These are phyloP conservation scores for Fusarium domesticum DNA, from an alignment of 2,329 filamentous ascomycete genomes.

Conservation along the genomic window DNA sequence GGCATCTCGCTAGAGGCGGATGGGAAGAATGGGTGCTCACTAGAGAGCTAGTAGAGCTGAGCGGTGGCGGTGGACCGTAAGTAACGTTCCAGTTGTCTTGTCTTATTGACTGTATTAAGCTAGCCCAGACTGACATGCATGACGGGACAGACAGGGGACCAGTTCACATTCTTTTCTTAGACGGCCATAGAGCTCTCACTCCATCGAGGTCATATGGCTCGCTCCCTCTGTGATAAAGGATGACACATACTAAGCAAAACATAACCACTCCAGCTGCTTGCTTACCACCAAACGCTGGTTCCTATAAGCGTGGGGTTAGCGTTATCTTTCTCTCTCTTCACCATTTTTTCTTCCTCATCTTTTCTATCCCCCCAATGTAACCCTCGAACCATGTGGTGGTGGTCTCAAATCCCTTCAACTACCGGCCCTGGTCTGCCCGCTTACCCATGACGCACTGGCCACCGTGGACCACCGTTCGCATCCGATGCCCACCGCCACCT, in stretches of 20 bases:
- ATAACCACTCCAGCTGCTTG: no score
- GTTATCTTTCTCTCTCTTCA: no score
- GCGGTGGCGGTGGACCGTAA: slow-evolving; percentile 20
- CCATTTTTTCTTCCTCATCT: no score
- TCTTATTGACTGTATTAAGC: background rate
- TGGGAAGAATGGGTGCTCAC: background rate
- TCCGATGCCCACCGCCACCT: slow-evolving; percentile 12
- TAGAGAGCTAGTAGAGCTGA: slow-evolving; percentile 14
- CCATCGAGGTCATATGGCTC: no score
- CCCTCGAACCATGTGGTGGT: slow-evolving; percentile 11
- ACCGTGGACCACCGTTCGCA: slow-evolving; percentile 9
- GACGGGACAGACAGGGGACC: background rate
- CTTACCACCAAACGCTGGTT: no score
- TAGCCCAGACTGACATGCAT: background rate
- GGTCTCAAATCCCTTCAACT: slow-evolving; percentile 14
- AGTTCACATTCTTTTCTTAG: background rate
- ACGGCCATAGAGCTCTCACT: background rate
- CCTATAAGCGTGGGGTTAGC: no score
- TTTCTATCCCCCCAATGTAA: slow-evolving; percentile 1
- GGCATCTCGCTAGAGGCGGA: slow-evolving; percentile 1
- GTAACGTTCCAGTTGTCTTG: slow-evolving; percentile 23
- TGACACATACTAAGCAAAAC: no score
- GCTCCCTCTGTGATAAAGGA: background rate
- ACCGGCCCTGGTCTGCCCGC: slow-evolving; percentile 21
- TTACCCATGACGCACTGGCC: slow-evolving; percentile 10